Evolutionary conservation across 371 early-diverging fungal species (phyloP).

Genomic region (Blakeslea trispora): DNA sequence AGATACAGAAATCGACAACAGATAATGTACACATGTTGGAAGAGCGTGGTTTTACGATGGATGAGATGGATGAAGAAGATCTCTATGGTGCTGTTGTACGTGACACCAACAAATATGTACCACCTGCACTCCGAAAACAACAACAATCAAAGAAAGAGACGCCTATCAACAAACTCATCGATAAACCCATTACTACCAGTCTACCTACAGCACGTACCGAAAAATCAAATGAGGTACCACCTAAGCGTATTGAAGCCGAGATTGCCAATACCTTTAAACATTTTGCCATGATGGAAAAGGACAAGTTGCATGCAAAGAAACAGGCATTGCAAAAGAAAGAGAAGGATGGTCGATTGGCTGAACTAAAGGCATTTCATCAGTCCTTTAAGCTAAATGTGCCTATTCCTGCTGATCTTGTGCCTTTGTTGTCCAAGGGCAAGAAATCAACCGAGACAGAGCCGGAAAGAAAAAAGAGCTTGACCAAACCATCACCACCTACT

Average conservation of each 20-base stretch:
- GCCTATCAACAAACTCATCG: slow-evolving; percentile 22
- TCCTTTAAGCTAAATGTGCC: slow-evolving; percentile 76
- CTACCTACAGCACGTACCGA: no score
- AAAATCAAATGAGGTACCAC: not conserved
- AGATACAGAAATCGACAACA: slow-evolving; percentile 81
- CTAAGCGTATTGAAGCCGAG: slow-evolving; percentile 53
- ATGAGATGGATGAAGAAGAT: slow-evolving; percentile 89
- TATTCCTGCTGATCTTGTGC: slow-evolving; percentile 74
- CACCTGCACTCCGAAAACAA: slow-evolving; percentile 72
- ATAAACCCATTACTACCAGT: slow-evolving; percentile 37
- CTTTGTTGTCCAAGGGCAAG: slow-evolving; percentile 65
- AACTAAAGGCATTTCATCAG: slow-evolving; percentile 78
- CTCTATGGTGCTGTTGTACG: slow-evolving; percentile 80
- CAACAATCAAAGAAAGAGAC: slow-evolving; percentile 22
- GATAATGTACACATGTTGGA: slow-evolving; percentile 90
- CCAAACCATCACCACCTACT: not conserved
- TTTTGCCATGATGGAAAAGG: slow-evolving; percentile 78
- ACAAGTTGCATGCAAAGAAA: slow-evolving; percentile 76
- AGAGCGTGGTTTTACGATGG: slow-evolving; percentile 85
- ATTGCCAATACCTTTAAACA: slow-evolving; percentile 64
- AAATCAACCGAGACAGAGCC: slow-evolving; percentile 12
- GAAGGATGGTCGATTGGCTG: slow-evolving; percentile 76
- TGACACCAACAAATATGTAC: slow-evolving; percentile 76
- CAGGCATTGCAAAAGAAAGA: slow-evolving; percentile 73
- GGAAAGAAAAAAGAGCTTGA: slow-evolving; percentile 2